A percentile compares a stretch with the other conserved stretches of the same genome.
Evolutionary conservation across 1,139 yeast species (phyloP).

Genomic region (Ogataea hybrid): DNA sequence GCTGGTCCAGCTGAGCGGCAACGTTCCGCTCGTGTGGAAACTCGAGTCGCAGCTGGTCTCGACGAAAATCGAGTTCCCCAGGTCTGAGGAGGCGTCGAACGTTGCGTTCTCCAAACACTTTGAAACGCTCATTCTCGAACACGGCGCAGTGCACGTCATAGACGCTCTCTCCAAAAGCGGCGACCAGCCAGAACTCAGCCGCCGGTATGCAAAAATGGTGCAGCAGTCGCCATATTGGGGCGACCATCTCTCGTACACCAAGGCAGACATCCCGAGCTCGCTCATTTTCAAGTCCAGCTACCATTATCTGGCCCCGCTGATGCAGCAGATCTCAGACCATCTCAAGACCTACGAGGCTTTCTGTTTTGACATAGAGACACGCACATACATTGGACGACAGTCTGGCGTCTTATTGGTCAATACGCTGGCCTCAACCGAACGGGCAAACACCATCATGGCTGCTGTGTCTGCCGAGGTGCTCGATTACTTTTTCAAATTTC

Average conservation of each 20-base stretch:
- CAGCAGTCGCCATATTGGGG: constrained; percentile 20
- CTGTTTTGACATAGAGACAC: constrained; percentile 50
- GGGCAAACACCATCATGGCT: constrained; percentile 58
- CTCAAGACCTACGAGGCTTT: constrained; percentile 64
- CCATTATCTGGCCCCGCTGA: constrained; percentile 15
- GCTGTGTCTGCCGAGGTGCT: constrained; percentile 61
- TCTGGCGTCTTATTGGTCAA: constrained; percentile 65
- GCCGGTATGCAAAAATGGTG: constrained; percentile 32
- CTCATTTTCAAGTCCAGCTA: constrained; percentile 15
- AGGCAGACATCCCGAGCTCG: constrained; percentile 32
- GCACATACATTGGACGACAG: constrained; percentile 60
- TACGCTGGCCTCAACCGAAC: constrained; percentile 63
- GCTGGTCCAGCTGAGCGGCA: constrained; percentile 61
- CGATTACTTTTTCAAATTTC: constrained; percentile 54
- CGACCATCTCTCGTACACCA: constrained; percentile 30
- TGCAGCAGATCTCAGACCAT: constrained; percentile 42
- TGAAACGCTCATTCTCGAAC: constrained; percentile 53
- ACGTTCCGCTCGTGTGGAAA: constrained; percentile 67
- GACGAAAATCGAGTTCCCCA: constrained; percentile 50
- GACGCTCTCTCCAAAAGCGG: constrained; percentile 43
- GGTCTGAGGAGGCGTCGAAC: constrained; percentile 63
- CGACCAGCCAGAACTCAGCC: constrained; percentile 40
- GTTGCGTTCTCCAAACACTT: constrained; percentile 65
- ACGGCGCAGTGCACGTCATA: constrained; percentile 61
- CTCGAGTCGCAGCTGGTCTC: constrained; percentile 52